Evolutionary conservation across 257 asterid species (phyloP), one percentile per base, ranked within the genome.

Genomic region (Linderniella brevidens): DNA sequence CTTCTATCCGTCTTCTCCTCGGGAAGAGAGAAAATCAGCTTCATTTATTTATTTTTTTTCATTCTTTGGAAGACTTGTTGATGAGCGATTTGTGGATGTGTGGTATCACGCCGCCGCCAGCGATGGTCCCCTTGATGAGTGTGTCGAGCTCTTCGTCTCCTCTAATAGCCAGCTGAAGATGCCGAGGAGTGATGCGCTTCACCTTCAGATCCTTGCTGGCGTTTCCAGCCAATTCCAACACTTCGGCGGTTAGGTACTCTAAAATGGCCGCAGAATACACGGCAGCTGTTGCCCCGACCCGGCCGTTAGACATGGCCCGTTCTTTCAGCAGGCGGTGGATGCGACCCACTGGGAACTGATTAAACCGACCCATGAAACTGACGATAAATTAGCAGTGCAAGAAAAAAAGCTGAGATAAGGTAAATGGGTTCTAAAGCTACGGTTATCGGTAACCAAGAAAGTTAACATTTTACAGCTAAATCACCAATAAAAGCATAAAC

Each of bases 91-190:
- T 51, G 56, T 51, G 56, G 6, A 51, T 51, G 40, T 51, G 56
- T 4, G 47, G 56, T 16, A 51, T 51, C 35, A 51, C 56, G 37
- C 56, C 56, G 19, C 56, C 56, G 19, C 56, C 56, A 51, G 56
- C 56, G 17, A 51, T 37, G 2, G 46, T 29, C 18, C 32, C 32
- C 6, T 25, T 25, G 32, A 25, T 25, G 3, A 25, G 32, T 6
- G 32, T 25, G 6, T 25, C 32, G 32, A 25, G 32, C 6, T 25
- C 32, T 25, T 25, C 32, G 32, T 25, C 32, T 3, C 32, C 32
- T 25, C 32, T 3, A 25, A 25, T 25, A 6, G 32, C 32, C 6
- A 25, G 6, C 32, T 25, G 32, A 25, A 51, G 35, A 51, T 51
- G 56, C 35, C 56, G 37, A 19, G 56, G 56, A 11, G 56, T 51